These are phyloP conservation scores for Besnoitia besnoiti DNA, from an alignment of 169 alveolate species.

Conservation along the genomic window DNA sequence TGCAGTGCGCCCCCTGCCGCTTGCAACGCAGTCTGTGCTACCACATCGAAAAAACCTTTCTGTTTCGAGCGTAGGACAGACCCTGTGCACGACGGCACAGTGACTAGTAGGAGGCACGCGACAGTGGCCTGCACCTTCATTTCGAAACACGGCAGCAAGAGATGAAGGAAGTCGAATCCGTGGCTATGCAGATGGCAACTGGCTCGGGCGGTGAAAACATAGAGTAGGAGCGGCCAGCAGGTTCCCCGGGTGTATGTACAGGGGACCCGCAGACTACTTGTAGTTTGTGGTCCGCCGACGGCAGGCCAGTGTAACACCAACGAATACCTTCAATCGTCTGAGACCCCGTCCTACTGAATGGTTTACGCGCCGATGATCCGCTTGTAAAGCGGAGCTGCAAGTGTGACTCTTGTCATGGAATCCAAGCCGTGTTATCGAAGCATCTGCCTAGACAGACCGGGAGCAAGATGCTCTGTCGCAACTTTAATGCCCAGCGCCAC, in stretches of 20 bases:
- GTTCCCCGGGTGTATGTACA: neutral
- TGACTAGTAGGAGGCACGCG: neutral
- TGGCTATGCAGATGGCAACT: neutral
- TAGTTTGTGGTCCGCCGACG: too few relatives aligned
- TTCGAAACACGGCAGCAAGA: neutral
- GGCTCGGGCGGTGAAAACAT: neutral
- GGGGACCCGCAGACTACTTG: neutral
- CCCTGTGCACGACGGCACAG: neutral
- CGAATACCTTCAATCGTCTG: too few relatives aligned
- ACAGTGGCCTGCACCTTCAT: constrained; percentile 15
- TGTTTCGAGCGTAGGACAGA: neutral
- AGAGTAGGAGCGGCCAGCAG: too few relatives aligned
- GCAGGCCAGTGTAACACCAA: too few relatives aligned
- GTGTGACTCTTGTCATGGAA: too few relatives aligned
- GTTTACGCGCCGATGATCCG: too few relatives aligned
- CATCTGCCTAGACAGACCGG: too few relatives aligned
- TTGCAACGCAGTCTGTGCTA: neutral
- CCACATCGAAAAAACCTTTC: constrained; percentile 18
- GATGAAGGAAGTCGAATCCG: neutral
- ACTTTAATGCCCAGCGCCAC: too few relatives aligned
- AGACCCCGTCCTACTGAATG: too few relatives aligned
- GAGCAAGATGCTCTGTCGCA: too few relatives aligned
- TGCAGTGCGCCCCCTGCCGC: constrained; percentile 36
- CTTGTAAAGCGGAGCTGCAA: too few relatives aligned
- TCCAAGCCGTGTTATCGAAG: too few relatives aligned